Evolutionary conservation across 495 filamentous ascomycete species (phyloP), one percentile per base, ranked within the genome.

Genomic region (Penicillium fimorum): DNA sequence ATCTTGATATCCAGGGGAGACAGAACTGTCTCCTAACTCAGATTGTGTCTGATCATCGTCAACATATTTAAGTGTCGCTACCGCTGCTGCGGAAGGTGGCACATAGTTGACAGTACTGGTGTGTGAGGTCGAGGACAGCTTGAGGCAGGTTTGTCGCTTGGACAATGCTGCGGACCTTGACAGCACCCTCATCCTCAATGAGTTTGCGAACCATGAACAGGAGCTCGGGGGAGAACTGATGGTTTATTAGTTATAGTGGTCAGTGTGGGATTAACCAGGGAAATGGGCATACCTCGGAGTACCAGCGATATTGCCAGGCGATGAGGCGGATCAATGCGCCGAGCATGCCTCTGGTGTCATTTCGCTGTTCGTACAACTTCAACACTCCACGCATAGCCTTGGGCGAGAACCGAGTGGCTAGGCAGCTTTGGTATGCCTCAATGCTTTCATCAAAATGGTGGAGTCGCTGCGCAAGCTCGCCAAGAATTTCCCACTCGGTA

Each of bases 221-320:
- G 17, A 98, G 80, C 48, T 89, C 84, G 11, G 94, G 95, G 17
- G 92, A 96, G 72, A 97, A 98, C 88, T 98, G 35, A 37, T 44
- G 15, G 32, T n/a, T 38, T 10, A 15, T 62, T 32, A 48, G 30
- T 11, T 51, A 22, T 15, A 30, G 4, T 9, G 15, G n/a, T 38
- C n/a, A n/a, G 3, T 9, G 20, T 12, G 20, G 51, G 18, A 40
- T 32, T 38, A 52, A 8, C 27, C 3, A 35, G 33, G 17, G 32
- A 38, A 27, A 4, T 13, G 42, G 53, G 66, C 77, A 57, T 76
- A 89, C 87, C 81, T 91, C 95, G 25, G 92, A 96, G 75, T 97
- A 98, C 94, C 94, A 97, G 57, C 94, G 84, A 73, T 97, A 97
- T 76, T 98, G 93, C 94, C 94, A 98, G 5, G 93, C 89, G 33